Conservation (phyloP, 352 stramenopile genomes). For the Albugo laibachii region DNA sequence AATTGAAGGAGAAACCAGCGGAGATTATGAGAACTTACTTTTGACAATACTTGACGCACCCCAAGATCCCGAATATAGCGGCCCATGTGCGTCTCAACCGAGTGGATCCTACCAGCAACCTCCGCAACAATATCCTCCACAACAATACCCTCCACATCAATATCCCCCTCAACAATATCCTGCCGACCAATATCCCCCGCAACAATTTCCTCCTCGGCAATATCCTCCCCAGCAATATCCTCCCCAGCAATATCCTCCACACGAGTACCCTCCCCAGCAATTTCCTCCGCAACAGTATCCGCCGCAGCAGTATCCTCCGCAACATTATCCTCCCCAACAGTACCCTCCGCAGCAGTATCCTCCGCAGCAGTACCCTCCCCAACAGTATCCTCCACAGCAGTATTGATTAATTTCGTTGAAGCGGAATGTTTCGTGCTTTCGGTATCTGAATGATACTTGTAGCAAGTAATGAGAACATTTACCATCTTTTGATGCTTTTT, state of each 20-base stretch:
- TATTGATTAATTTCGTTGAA: too few relatives aligned
- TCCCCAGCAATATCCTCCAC: constrained; percentile 10
- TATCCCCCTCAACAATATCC: constrained; percentile 8
- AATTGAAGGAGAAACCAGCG: constrained; percentile 34
- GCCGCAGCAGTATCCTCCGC: constrained; percentile 6
- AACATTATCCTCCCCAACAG: constrained; percentile 2
- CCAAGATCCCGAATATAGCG: constrained; percentile 12
- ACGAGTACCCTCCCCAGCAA: constrained; percentile 13
- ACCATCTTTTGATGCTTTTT: too few relatives aligned
- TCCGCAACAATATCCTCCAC: constrained; percentile 9
- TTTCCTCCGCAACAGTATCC: constrained; percentile 5
- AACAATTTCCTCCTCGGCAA: constrained; percentile 10
- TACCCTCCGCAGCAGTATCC: constrained; percentile 9
- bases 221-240: constrained; percentile 5
- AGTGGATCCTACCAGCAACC: constrained; percentile 3
- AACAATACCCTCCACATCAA: constrained; percentile 8
- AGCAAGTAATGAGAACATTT: too few relatives aligned
- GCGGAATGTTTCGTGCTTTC: too few relatives aligned
- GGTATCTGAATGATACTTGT: too few relatives aligned
- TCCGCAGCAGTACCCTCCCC: background rate
- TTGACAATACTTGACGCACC: constrained; percentile 51
- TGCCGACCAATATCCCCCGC: constrained; percentile 2
- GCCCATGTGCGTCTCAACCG: constrained; percentile 7
- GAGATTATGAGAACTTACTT: constrained; percentile 37
- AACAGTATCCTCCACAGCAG: constrained; percentile 10